Evolutionary conservation across 305 asterid species (phyloP).

Genomic region (Solanum aculeatissimum): DNA sequence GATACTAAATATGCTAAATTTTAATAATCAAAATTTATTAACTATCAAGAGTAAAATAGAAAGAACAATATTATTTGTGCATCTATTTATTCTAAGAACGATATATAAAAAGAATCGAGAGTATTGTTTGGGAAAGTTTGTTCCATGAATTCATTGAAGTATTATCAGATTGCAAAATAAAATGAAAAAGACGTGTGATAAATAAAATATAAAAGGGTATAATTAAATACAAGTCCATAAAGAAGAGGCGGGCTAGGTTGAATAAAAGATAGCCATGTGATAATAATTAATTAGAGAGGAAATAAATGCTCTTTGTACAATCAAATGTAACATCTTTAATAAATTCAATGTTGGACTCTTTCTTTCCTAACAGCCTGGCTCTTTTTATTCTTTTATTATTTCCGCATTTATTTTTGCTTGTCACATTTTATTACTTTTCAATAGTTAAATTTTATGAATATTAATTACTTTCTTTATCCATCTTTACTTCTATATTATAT

Average conservation of each 20-base stretch:
- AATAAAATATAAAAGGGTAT: not conserved
- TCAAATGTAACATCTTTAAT: not conserved
- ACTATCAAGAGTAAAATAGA: no score
- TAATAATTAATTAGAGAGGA: not conserved
- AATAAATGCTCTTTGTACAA: not conserved
- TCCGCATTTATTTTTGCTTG: not conserved
- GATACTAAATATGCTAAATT: no score
- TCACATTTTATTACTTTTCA: not conserved
- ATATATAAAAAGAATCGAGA: no score
- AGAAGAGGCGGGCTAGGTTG: not conserved
- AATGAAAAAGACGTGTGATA: not conserved
- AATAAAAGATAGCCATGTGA: not conserved
- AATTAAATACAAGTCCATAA: not conserved
- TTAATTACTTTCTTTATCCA: not conserved
- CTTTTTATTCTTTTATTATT: not conserved
- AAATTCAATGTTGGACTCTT: not conserved
- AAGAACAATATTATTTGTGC: no score
- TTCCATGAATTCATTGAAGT: not conserved
- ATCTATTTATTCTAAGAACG: no score
- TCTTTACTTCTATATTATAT: no score
- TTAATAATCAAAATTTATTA: no score
- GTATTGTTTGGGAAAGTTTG: not conserved
- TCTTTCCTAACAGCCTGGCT: not conserved
- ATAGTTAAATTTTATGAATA: not conserved
- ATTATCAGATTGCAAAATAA: not conserved